Evolutionary conservation across 2,329 filamentous ascomycete genomes (phyloP).

Genomic region (Trichoderma polysporum): DNA sequence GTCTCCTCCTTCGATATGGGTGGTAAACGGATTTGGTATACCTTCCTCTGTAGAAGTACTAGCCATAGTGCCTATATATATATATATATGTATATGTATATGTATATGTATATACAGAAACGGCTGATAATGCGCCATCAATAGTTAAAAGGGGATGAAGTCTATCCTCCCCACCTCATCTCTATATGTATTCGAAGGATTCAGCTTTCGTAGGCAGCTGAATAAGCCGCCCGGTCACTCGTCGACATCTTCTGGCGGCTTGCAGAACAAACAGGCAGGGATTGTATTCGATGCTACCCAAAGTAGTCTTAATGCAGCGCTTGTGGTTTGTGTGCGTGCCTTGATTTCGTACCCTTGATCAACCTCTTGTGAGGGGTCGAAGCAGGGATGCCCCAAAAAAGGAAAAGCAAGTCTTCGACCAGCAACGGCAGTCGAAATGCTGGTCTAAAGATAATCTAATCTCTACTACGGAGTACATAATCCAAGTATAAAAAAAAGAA

Average conservation of each 20-base stretch:
- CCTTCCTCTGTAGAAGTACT: not conserved
- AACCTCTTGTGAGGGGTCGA: too few species aligned
- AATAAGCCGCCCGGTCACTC: not conserved
- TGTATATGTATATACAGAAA: not conserved
- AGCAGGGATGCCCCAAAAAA: not conserved
- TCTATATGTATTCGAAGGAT: not conserved
- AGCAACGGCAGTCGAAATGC: too few species aligned
- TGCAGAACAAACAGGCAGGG: not conserved
- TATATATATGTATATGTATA: not conserved
- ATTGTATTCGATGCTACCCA: not conserved
- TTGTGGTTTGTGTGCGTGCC: not conserved
- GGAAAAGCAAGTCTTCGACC: too few species aligned
- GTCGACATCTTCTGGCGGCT: not conserved
- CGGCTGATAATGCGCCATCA: not conserved
- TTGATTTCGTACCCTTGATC: not conserved
- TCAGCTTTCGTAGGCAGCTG: not conserved
- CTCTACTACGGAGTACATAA: too few species aligned
- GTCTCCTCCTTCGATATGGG: not conserved
- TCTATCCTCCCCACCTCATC: not conserved
- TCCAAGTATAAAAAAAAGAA: too few species aligned
- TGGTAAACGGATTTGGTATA: not conserved
- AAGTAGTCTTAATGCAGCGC: not conserved
- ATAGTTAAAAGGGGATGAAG: not conserved
- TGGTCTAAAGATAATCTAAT: too few species aligned
- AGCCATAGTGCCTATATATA: not conserved